phyloP scores from a whole-genome alignment of 2,329 filamentous ascomycete genomes.

The Penicillium brasilianum region DNA sequence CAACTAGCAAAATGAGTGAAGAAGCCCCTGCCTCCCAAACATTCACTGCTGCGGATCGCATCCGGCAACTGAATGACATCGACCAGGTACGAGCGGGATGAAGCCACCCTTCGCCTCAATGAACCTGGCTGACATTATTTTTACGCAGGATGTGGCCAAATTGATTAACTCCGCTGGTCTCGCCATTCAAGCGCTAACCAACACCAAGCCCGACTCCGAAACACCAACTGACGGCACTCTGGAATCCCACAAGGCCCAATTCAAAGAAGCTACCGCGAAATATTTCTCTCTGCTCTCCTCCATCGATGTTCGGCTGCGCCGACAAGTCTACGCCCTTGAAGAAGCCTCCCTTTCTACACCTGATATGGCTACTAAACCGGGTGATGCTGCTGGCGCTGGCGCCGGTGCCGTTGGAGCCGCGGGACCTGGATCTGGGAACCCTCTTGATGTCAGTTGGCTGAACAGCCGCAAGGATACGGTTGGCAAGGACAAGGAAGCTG shows the following conservation, averaged over 20 bases:
- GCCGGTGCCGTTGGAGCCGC: conserved; percentile 33
- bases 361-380: conserved; percentile 43
- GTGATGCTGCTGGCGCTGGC: conserved; percentile 38
- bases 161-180: conserved; percentile 65
- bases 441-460: conserved; percentile 83
- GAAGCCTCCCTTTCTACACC: conserved; percentile 74
- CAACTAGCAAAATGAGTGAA: conserved; percentile 30
- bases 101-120: neutral
- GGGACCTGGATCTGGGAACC: conserved; percentile 49
- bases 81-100: conserved; percentile 61
- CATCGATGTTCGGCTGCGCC: conserved; percentile 74
- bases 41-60: conserved; percentile 78
- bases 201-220: conserved; percentile 47
- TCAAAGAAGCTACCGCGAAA: conserved; percentile 59
- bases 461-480: conserved; percentile 85
- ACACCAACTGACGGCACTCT: conserved; percentile 48
- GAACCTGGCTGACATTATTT: neutral
- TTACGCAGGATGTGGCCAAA: conserved; percentile 53
- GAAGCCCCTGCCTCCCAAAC: conserved; percentile 34
- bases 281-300: conserved; percentile 76
- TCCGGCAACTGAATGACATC: conserved; percentile 78
- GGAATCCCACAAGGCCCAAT: conserved; percentile 63
- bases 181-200: conserved; percentile 68
- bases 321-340: conserved; percentile 78
- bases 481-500: conserved; percentile 80